Evolutionary conservation across 2,329 filamentous ascomycete species (phyloP), one percentile per base, ranked within the genome.

Genomic region (Byssothecium circinans): DNA sequence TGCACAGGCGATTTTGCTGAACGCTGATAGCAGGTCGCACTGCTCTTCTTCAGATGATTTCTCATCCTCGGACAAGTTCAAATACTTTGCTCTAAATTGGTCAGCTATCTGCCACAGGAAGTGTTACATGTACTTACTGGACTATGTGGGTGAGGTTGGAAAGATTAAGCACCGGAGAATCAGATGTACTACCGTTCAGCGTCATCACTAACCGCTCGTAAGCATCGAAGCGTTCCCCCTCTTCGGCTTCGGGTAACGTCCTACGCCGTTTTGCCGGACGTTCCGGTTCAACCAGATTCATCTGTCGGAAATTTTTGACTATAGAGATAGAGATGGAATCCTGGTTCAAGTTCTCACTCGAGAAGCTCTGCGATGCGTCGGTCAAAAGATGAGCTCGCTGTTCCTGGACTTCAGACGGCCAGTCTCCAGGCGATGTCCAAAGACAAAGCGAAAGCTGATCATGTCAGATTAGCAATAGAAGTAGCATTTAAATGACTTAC

Each of bases 1-100:
- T n/a, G 66, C 64, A 42, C 68, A 71, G n/a, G 65, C 64, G 29
- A 71, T 53, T 39, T 57, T 68, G 4, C 57, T 50, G 11, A 70
- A 55, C n/a, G 59, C 64, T 10, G 43, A 49, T 2, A 71, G 44
- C 2, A 69, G 10, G n/a, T 65, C 57, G 32, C 52, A 52, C 14
- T 62, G 61, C 34, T 56, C 36, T 14, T 41, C 34, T 30, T 64
- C 60, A 8, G 52, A 57, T 15, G 54, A 43, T 33, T 56, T 42
- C 6, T 43, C 37, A 3, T 57, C 46, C 2, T 61, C 53, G 7
- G 49, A 33, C 15, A 64, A 46, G 8, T 44, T 48, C 15, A 52
- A 48, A 29, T 67, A 70, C 18, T 40, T 61, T 6, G 54, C 56
- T 50, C 65, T 69, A 17, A 7, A 17, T 4, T 22, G 35, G 48